Base-by-base conservation (phyloP, 1,139 yeast species). In the Yamadazyma pseudoaaseri region DNA sequence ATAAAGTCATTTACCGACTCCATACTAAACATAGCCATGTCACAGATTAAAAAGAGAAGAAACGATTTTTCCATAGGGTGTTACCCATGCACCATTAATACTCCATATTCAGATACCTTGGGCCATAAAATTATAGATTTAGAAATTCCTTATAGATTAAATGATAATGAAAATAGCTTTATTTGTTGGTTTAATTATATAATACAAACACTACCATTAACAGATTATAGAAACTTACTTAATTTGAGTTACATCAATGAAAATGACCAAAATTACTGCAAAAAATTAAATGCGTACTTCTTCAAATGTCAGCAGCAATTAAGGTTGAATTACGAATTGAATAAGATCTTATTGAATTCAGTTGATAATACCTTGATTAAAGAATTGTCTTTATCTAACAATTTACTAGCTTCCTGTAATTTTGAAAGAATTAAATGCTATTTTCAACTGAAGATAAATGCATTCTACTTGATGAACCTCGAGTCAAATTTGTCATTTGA, bases 351-450 rank as follows among this genome's bases (percentile, higher is more conserved):
- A 6, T 25, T 36, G 5, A 13, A 26, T 14, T 45, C 49, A 1
- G 33, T 45, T 10, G 38, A 33, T 8, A 16, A 13, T 2, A 16
- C 17, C 1, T 30, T 45, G 13, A 11, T 30, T 1, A 16, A 27
- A 3, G 6, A 16, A 3, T 25, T 43, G 12, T 21, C 29, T 1
- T 33, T 44, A 14, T 23, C 33, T 7, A 11, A n/a, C 1, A 14
- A 35, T 5, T 10, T 16, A 4, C 29, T 36, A 8, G 29, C 42
- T 12, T 45, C 33, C 29, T 36, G 41, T 20, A 49, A 45, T 26
- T 44, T 49, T 23, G 54, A 49, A 32, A 39, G 26, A 10, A 35
- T 49, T 16, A 49, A 49, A 28, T 24, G 36, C 6, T 27, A 36
- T 27, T 45, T 45, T 39, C 47, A 42, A 21, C 13, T 34, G 1